Percentiles rank a stretch among this genome's conserved stretches.
Evolutionary conservation across 148 eudicot genomes (phyloP).

Genomic region (Rhododendron griersonianum): DNA sequence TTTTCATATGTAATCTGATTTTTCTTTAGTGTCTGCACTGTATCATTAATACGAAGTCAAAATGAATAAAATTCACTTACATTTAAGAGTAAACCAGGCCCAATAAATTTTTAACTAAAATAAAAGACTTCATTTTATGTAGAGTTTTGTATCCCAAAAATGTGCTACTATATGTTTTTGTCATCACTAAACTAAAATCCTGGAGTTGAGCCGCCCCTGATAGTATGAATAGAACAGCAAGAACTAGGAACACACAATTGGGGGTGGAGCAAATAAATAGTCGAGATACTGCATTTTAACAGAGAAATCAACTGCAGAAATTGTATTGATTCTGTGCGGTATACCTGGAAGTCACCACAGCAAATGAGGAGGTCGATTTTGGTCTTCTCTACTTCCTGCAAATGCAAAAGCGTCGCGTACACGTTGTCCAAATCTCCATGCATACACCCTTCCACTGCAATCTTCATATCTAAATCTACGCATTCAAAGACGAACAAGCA

Average conservation of each 20-base stretch:
- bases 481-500: background rate
- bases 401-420: conserved; percentile 71
- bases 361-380: conserved; percentile 90
- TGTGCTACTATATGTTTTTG: too few species aligned
- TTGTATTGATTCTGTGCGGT: background rate
- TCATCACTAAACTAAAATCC: too few species aligned
- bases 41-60: too few species aligned
- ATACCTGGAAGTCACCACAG: conserved; percentile 96
- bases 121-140: too few species aligned
- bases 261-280: background rate
- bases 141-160: too few species aligned
- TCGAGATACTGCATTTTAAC: background rate
- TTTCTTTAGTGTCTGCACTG: too few species aligned
- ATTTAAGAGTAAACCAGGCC: too few species aligned
- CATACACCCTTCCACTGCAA: conserved; percentile 99
- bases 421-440: conserved; percentile 93
- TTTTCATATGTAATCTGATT: too few species aligned
- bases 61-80: too few species aligned
- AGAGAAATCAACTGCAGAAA: too few species aligned
- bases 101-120: too few species aligned
- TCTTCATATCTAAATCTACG: conserved; percentile 48
- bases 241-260: background rate
- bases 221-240: background rate
- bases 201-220: background rate
- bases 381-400: conserved; percentile 64